phyloP scores from a whole-genome alignment of 2,329 filamentous ascomycete genomes.

The Beauveria sp. region DNA sequence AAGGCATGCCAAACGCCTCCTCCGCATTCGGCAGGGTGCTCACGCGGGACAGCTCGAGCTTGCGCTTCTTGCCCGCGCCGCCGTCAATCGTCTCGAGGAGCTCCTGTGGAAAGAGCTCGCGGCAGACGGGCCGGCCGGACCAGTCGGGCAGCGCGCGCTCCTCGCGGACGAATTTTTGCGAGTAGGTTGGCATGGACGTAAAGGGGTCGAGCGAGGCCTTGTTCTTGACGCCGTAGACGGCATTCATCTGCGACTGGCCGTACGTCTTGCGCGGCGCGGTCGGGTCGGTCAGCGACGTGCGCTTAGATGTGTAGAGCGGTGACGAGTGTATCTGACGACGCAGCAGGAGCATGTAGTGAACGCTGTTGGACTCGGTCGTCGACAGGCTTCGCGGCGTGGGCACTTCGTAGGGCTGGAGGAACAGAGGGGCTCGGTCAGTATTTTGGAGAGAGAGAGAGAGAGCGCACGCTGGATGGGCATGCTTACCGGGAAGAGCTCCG shows the following conservation, averaged over 20 bases:
- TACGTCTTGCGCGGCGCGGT: conserved; percentile 37
- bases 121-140: conserved; percentile 39
- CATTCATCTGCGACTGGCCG: conserved; percentile 52
- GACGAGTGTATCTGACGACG: conserved; percentile 49
- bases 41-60: conserved; percentile 39
- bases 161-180: conserved; percentile 44
- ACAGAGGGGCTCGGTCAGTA: not conserved
- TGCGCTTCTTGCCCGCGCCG: conserved; percentile 34
- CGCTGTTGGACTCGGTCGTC: conserved; percentile 36
- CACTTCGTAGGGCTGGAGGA: conserved; percentile 40
- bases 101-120: conserved; percentile 49
- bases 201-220: conserved; percentile 52
- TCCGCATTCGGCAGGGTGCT: conserved; percentile 42
- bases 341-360: conserved; percentile 47
- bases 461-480: too few relatives aligned
- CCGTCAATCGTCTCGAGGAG: conserved; percentile 49
- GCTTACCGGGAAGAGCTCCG: conserved; percentile 52
- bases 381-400: conserved; percentile 38
- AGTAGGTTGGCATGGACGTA: conserved; percentile 50
- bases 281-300: conserved; percentile 33
- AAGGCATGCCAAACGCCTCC: conserved; percentile 38
- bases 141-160: conserved; percentile 49
- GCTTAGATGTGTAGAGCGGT: conserved; percentile 49
- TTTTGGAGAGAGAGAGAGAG: not conserved
- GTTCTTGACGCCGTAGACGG: conserved; percentile 46